Conservation (phyloP, 208 protist species). For the Acanthamoeba rhysodes region DNA sequence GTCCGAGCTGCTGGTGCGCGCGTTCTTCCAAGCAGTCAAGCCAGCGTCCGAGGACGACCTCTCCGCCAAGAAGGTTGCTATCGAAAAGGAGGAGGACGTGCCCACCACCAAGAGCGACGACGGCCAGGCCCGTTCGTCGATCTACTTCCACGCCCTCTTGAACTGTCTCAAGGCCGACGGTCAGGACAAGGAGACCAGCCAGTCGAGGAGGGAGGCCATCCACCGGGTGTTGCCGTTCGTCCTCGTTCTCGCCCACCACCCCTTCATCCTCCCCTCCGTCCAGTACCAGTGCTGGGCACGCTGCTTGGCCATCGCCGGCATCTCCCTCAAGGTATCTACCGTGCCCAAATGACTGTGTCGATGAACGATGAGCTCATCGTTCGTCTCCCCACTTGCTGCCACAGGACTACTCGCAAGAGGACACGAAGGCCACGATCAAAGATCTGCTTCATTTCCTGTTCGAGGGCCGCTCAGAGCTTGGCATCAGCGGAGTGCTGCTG, state of each 20-base stretch:
- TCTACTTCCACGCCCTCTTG: slow-evolving; percentile 31
- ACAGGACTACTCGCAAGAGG: neutral
- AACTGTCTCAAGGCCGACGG: slow-evolving; percentile 15
- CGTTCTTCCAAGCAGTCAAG: slow-evolving; percentile 65
- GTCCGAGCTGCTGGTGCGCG: slow-evolving; percentile 7
- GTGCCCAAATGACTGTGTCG: neutral
- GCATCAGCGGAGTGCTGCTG: slow-evolving; percentile 26
- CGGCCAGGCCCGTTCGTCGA: slow-evolving; percentile 30
- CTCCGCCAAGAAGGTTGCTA: slow-evolving; percentile 8
- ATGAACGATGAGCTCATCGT: neutral
- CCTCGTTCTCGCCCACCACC: slow-evolving; percentile 13
- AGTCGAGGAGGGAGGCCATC: neutral
- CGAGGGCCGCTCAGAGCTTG: slow-evolving; percentile 17
- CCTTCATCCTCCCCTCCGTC: slow-evolving; percentile 40
- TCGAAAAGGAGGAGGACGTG: slow-evolving; percentile 33
- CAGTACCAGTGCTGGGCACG: slow-evolving; percentile 30
- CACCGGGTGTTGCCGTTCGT: neutral
- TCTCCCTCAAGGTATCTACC: neutral
- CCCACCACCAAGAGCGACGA: neutral
- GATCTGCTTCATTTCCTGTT: slow-evolving; percentile 57
- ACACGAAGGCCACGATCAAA: slow-evolving; percentile 22
- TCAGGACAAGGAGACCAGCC: neutral
- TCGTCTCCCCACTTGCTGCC: neutral
- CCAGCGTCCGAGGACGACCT: slow-evolving; percentile 32
- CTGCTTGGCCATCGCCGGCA: neutral